These are phyloP conservation scores for Populus ilicifolia DNA, from an alignment of 345 rosid species.

Conservation along the genomic window DNA sequence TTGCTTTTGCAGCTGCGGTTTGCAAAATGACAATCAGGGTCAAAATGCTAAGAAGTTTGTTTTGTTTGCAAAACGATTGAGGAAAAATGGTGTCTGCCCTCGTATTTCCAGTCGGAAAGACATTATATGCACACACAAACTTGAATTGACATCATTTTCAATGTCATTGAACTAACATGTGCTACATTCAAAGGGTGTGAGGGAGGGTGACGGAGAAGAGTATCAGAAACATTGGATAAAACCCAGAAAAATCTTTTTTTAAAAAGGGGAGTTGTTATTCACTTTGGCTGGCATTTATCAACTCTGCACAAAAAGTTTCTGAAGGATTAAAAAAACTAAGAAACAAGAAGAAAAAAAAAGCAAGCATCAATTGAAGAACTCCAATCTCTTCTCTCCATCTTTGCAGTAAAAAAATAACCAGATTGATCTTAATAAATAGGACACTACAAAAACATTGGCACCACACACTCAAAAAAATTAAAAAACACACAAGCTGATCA, in stretches of 20 bases:
- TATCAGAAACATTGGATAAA: neutral
- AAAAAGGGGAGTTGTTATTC: neutral
- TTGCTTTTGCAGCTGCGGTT: conserved; percentile 54
- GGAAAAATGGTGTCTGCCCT: neutral
- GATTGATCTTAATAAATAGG: neutral
- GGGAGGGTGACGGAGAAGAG: neutral
- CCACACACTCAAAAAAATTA: neutral
- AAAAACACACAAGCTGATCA: neutral
- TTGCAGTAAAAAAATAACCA: neutral
- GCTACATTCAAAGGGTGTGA: neutral
- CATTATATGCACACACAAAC: neutral
- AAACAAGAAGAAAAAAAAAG: neutral
- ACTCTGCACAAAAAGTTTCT: neutral
- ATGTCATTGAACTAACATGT: neutral
- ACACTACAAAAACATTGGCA: neutral
- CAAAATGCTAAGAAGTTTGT: neutral
- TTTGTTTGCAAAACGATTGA: neutral
- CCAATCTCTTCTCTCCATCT: neutral
- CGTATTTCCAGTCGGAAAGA: neutral
- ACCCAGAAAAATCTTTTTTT: neutral
- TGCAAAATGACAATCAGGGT: neutral
- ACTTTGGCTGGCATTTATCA: neutral
- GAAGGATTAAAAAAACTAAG: neutral
- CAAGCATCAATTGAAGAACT: neutral
- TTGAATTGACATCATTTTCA: neutral